These are phyloP conservation scores for Lyophyllum shimeji DNA, from an alignment of 768 basidiomycete genomes.

Conservation along the genomic window DNA sequence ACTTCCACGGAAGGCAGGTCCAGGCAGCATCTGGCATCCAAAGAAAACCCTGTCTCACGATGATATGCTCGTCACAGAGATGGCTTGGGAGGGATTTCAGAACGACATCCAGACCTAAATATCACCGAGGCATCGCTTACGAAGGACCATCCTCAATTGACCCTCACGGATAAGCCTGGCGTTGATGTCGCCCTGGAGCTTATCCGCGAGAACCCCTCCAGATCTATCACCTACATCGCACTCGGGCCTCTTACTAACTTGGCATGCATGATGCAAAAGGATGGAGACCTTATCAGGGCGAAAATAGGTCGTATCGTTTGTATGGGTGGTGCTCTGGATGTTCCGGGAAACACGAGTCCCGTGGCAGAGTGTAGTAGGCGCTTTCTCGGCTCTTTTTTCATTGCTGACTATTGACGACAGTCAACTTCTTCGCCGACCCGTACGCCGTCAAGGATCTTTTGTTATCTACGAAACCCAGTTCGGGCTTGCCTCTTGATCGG, in stretches of 20 bases:
- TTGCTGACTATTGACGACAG: constrained; percentile 33
- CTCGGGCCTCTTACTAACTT: constrained; percentile 83
- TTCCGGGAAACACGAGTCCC: constrained; percentile 84
- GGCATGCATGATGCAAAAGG: constrained; percentile 57
- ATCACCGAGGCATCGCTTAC: constrained; percentile 18
- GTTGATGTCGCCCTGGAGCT: constrained; percentile 56
- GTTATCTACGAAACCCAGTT: constrained; percentile 33
- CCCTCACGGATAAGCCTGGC: constrained; percentile 43
- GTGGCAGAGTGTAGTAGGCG: constrained; percentile 74
- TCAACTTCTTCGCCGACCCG: constrained; percentile 88
- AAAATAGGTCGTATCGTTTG: constrained; percentile 75
- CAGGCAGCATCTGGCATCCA: background rate
- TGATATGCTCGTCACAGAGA: constrained; percentile 45
- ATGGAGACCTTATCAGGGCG: constrained; percentile 50
- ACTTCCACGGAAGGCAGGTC: constrained; percentile 78
- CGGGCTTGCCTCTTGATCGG: constrained; percentile 60
- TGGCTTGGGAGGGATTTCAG: constrained; percentile 60
- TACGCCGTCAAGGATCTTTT: constrained; percentile 76
- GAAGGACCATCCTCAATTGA: constrained; percentile 43
- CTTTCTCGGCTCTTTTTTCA: background rate
- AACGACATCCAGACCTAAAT: constrained; percentile 67
- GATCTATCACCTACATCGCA: constrained; percentile 67
- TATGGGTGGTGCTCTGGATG: constrained; percentile 94
- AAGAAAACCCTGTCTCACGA: background rate
- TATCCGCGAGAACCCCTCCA: constrained; percentile 46